Percentiles rank a stretch among this genome's conserved stretches.
These are phyloP conservation scores for Phytophthora pluvialis DNA, from an alignment of 352 stramenopile species.

Conservation along the genomic window DNA sequence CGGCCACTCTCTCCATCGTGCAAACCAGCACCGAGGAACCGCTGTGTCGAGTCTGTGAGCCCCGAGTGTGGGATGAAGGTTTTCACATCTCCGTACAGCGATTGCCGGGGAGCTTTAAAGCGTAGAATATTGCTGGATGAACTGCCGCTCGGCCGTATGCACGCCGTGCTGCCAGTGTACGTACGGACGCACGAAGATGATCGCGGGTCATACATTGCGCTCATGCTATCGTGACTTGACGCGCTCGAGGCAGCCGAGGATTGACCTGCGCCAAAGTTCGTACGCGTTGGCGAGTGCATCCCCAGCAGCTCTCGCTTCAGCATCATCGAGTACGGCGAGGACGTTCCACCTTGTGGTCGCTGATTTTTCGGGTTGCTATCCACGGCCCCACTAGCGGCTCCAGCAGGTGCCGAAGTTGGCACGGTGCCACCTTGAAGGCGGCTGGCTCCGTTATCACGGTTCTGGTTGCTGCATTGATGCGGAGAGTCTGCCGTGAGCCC, in stretches of 20 bases:
- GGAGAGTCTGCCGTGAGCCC: slow-evolving; percentile 59
- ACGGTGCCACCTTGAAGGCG: slow-evolving; percentile 9
- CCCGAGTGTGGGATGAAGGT: slow-evolving; percentile 54
- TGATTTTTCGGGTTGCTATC: slow-evolving; percentile 32
- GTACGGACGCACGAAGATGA: slow-evolving; percentile 33
- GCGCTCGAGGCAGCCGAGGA: slow-evolving; percentile 22
- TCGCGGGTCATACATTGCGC: slow-evolving; percentile 36
- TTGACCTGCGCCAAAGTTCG: slow-evolving; percentile 32
- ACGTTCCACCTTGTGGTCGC: slow-evolving; percentile 6
- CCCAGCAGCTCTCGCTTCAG: slow-evolving; percentile 79
- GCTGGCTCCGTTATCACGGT: slow-evolving; percentile 13
- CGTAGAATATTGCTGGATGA: slow-evolving; percentile 73
- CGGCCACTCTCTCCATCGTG: slow-evolving; percentile 40
- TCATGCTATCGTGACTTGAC: slow-evolving; percentile 32
- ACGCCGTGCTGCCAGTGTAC: slow-evolving; percentile 39
- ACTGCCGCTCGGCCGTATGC: slow-evolving; percentile 34
- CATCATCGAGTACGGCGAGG: slow-evolving; percentile 76
- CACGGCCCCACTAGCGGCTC: slow-evolving; percentile 1
- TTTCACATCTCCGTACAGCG: slow-evolving; percentile 67
- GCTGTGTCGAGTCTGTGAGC: slow-evolving; percentile 48
- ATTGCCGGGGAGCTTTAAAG: slow-evolving; percentile 73
- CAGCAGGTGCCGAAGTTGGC: slow-evolving; percentile 5
- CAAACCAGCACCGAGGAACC: slow-evolving; percentile 22
- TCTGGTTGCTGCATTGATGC: slow-evolving; percentile 37
- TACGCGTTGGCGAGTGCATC: slow-evolving; percentile 51